Conservation (phyloP, 805 yeast species). For the Yarrowia hollandica region DNA sequence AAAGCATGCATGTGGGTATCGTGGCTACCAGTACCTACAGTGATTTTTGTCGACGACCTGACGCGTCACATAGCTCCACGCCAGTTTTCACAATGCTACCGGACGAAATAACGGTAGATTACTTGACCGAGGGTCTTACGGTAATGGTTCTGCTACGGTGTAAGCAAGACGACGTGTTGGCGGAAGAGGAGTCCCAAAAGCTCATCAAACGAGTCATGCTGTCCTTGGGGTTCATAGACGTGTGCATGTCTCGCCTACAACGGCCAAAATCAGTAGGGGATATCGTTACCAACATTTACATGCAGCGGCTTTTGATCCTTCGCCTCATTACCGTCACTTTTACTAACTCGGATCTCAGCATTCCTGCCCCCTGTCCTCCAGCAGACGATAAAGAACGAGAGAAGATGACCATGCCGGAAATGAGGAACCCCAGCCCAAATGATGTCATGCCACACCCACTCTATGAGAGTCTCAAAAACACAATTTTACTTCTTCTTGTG, state of each 20-base stretch:
- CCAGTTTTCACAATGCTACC: not conserved
- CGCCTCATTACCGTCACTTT: not conserved
- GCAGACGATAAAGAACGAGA: not conserved
- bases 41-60: no score
- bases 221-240: not conserved
- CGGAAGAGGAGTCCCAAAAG: not conserved
- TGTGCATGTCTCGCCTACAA: not conserved
- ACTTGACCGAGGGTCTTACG: not conserved
- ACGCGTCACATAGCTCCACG: no score
- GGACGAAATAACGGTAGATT: not conserved
- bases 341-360: not conserved
- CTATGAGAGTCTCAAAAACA: conserved; percentile 1
- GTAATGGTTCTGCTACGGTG: not conserved
- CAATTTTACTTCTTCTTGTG: not conserved
- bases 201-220: not conserved
- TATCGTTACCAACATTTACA: not conserved
- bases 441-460: not conserved
- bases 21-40: no score
- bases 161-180: not conserved
- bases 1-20: no score
- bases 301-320: not conserved
- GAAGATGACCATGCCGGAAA: not conserved
- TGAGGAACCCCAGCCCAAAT: no score
- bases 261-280: not conserved
- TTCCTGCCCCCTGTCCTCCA: not conserved